A percentile compares a stretch with the other conserved stretches of the same genome.
phyloP scores from a whole-genome alignment of 1,284 basidiomycete species.

The Ganoderma sinense region DNA sequence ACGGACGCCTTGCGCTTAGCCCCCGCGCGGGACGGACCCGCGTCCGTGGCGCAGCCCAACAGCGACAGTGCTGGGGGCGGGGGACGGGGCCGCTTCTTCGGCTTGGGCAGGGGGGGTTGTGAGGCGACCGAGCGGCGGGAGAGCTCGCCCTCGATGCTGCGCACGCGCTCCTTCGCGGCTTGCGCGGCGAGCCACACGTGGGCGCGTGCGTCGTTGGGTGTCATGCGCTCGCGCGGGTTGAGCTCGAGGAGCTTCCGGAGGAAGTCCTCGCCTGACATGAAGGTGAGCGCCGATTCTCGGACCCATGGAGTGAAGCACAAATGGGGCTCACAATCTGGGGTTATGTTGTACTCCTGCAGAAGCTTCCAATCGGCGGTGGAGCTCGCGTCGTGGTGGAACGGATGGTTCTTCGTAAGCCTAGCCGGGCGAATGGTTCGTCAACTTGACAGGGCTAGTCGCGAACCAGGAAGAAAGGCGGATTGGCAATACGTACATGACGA shows the following conservation, averaged over 20 bases:
- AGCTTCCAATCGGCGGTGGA: neutral
- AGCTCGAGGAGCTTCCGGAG: constrained; percentile 54
- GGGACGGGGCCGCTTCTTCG: neutral
- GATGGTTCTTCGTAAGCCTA: neutral
- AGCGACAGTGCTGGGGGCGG: neutral
- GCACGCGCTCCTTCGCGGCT: neutral
- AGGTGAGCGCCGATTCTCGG: neutral
- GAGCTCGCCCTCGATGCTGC: neutral
- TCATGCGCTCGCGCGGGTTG: constrained; percentile 63
- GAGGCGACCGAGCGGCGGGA: neutral
- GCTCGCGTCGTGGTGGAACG: neutral
- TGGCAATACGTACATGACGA: constrained; percentile 81
- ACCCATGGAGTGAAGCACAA: neutral
- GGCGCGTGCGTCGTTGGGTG: constrained; percentile 59
- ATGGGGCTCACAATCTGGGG: neutral
- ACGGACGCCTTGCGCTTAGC: constrained; percentile 1
- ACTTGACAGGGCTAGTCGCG: too few species aligned
- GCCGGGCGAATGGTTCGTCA: neutral
- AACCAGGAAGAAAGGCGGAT: neutral
- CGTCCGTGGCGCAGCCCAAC: neutral
- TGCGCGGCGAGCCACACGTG: constrained; percentile 71
- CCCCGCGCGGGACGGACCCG: neutral
- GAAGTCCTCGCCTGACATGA: constrained; percentile 47
- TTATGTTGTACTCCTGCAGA: constrained; percentile 2
- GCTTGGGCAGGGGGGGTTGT: neutral